Conservation (phyloP, 2,329 filamentous ascomycete species). For the Xylariaceae sp. region DNA sequence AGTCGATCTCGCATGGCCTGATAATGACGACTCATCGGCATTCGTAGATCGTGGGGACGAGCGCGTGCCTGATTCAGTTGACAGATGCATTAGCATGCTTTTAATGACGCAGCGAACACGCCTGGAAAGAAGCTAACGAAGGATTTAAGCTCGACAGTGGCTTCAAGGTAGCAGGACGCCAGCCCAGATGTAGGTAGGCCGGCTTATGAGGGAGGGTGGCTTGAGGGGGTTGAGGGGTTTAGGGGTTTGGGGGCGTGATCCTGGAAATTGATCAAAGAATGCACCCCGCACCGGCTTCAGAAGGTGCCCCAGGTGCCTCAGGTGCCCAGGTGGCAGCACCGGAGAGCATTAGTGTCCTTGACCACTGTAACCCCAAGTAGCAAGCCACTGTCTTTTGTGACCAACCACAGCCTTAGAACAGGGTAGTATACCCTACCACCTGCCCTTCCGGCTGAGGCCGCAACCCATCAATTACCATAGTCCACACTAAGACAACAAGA, state of each 20-base stretch:
- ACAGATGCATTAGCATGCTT: slow-evolving; percentile 32
- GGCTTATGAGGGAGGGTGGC: slow-evolving; percentile 9
- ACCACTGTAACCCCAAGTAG: slow-evolving; percentile 13
- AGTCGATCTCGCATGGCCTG: slow-evolving; percentile 28
- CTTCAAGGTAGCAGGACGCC: neutral
- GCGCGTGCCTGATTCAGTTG: slow-evolving; percentile 35
- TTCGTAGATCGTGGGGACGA: slow-evolving; percentile 27
- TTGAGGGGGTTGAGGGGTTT: slow-evolving; percentile 3
- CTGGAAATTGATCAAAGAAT: slow-evolving; percentile 31
- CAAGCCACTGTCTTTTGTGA: slow-evolving; percentile 17
- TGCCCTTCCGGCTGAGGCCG: too few relatives aligned
- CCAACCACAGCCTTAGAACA: slow-evolving; percentile 31
- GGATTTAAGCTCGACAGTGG: neutral
- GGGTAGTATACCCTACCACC: too few relatives aligned
- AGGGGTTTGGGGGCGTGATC: slow-evolving; percentile 19
- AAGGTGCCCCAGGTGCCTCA: too few relatives aligned
- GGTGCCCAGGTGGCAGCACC: slow-evolving; percentile 9
- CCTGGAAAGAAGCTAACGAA: slow-evolving; percentile 19
- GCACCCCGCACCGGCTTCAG: slow-evolving; percentile 31
- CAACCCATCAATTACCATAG: neutral
- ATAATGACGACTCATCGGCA: slow-evolving; percentile 34
- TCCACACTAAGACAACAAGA: neutral
- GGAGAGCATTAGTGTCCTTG: slow-evolving; percentile 33
- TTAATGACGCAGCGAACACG: slow-evolving; percentile 34
- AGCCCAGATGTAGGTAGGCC: slow-evolving; percentile 16